Conservation (phyloP, 1,139 yeast genomes). For the Candida glucosophila region DNA sequence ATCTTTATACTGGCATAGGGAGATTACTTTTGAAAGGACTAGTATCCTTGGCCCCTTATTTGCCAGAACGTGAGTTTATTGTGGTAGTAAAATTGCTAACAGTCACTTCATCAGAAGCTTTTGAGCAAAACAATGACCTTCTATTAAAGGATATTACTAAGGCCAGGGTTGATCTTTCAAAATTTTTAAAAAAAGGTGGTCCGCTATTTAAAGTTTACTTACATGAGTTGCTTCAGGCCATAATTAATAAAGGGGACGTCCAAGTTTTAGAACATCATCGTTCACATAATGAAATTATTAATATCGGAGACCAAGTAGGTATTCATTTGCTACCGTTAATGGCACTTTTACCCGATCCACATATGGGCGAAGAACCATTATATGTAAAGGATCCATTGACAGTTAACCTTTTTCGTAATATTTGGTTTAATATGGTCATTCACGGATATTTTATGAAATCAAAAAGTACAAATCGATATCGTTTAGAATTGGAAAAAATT, state of each 20-base stretch:
- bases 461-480: constrained; percentile 39
- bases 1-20: constrained; percentile 29
- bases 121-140: constrained; percentile 20
- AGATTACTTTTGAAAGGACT: constrained; percentile 46
- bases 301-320: constrained; percentile 69
- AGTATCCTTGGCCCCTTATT: constrained; percentile 47
- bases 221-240: constrained; percentile 55
- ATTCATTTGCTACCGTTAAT: constrained; percentile 69
- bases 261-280: constrained; percentile 75
- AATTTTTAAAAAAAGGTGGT: constrained; percentile 26
- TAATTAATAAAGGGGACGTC: constrained; percentile 76
- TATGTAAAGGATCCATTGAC: constrained; percentile 36
- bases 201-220: constrained; percentile 54
- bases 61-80: constrained; percentile 53
- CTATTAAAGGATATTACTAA: constrained; percentile 30
- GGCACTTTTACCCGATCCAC: constrained; percentile 53
- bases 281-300: constrained; percentile 69
- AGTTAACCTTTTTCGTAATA: constrained; percentile 63
- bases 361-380: constrained; percentile 28
- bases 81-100: constrained; percentile 44
- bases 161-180: constrained; percentile 48
- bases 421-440: constrained; percentile 91
- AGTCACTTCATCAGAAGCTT: constrained; percentile 25
- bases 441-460: constrained; percentile 76
- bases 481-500: constrained; percentile 50